Evolutionary conservation across 331 rosid species (phyloP).

Genomic region (Quercus lobata): DNA sequence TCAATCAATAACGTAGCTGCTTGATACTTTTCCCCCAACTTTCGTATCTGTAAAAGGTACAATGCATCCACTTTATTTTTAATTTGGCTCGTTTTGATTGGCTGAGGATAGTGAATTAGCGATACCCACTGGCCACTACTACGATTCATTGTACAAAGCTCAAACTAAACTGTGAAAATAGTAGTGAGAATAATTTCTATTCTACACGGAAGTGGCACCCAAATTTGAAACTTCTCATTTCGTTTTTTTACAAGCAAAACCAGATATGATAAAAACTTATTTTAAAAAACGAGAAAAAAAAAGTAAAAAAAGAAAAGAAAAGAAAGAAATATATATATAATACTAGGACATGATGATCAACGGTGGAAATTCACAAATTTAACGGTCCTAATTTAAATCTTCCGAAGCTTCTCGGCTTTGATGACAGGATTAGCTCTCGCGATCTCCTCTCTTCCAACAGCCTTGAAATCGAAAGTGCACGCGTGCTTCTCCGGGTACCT

Average conservation of each 20-base stretch:
- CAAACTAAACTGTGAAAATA: neutral
- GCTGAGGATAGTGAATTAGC: neutral
- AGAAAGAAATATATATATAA: too few relatives aligned
- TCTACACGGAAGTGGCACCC: too few relatives aligned
- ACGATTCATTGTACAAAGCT: neutral
- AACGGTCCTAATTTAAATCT: constrained; percentile 48
- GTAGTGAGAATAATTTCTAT: neutral
- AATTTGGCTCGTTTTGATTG: neutral
- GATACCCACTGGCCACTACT: neutral
- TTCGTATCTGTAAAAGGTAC: too few relatives aligned
- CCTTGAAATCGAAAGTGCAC: constrained; percentile 75
- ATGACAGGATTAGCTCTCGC: constrained; percentile 79
- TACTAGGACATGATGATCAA: neutral
- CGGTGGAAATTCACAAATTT: neutral
- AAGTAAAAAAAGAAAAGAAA: neutral
- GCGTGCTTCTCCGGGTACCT: constrained; percentile 91
- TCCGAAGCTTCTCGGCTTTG: constrained; percentile 67
- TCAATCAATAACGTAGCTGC: too few relatives aligned
- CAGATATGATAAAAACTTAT: constrained; percentile 20
- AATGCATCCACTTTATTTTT: too few relatives aligned
- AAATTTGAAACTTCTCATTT: neutral
- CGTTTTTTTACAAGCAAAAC: constrained; percentile 18
- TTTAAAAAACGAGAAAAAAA: neutral
- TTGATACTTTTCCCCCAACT: too few relatives aligned
- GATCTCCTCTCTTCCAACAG: constrained; percentile 73